Conservation (phyloP, 306 rosid genomes). For the Citrullus mucosospermus region DNA sequence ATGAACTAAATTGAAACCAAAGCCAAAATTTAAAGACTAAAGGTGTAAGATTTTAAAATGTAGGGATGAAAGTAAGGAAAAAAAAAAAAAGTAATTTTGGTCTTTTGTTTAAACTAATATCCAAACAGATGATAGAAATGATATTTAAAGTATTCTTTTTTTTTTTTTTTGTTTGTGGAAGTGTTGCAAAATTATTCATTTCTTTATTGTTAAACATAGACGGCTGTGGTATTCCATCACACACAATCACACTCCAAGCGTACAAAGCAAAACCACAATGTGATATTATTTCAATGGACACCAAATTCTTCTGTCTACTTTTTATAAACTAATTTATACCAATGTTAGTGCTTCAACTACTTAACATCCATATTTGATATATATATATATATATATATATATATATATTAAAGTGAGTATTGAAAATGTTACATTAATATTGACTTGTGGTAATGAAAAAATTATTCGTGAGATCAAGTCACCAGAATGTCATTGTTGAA, state of each 20-base stretch:
- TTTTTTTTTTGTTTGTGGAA: neutral
- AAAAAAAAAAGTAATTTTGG: too few species aligned
- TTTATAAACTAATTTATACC: neutral
- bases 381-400: too few species aligned
- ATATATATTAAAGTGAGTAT: neutral
- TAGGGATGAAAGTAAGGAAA: too few species aligned
- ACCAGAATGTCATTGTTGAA: rapidly evolving
- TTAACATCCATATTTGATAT: neutral
- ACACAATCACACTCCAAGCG: neutral
- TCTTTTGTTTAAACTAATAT: too few species aligned
- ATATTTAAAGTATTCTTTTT: neutral
- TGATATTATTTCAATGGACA: neutral
- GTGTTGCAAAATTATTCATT: neutral
- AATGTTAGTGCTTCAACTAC: neutral
- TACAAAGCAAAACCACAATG: neutral
- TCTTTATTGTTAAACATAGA: neutral
- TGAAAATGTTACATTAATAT: neutral
- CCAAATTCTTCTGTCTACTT: neutral
- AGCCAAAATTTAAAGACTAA: too few species aligned
- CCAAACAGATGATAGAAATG: neutral
- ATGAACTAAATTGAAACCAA: too few species aligned
- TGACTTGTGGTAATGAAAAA: neutral
- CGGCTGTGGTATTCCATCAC: neutral
- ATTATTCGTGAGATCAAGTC: too few species aligned
- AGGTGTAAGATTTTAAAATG: too few species aligned